Conservation (phyloP, 2,329 filamentous ascomycete genomes). For the Incumbomyces lentus region DNA sequence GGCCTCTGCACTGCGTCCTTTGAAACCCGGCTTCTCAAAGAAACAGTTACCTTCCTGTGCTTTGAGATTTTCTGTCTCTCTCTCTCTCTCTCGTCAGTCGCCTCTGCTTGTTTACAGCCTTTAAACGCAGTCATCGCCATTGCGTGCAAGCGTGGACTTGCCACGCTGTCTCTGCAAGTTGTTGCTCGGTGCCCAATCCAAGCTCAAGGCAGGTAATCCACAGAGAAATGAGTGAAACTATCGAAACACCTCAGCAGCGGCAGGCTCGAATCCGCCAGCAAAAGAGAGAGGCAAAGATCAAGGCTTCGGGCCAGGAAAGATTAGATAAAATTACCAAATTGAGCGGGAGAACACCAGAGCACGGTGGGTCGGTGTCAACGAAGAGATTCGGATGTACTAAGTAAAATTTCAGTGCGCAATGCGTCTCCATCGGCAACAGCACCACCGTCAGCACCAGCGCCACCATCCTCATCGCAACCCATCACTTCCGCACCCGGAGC, state of each 20-base stretch:
- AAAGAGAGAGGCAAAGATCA: conserved; percentile 53
- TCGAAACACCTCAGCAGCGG: conserved; percentile 38
- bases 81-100: too few species aligned
- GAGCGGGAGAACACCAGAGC: conserved; percentile 41
- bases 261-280: conserved; percentile 53
- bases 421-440: conserved; percentile 21
- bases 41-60: too few species aligned
- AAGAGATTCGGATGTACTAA: conserved; percentile 2
- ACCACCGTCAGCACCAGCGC: too few species aligned
- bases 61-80: too few species aligned
- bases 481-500: conserved; percentile 11
- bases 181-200: too few species aligned
- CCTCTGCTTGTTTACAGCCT: too few species aligned
- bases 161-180: too few species aligned
- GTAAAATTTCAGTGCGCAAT: conserved; percentile 16
- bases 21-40: too few species aligned
- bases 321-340: conserved; percentile 53
- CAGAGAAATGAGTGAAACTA: conserved; percentile 17
- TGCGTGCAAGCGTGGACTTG: too few species aligned
- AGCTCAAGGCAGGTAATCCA: too few species aligned
- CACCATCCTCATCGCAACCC: conserved; percentile 24
- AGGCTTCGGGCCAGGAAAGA: conserved; percentile 46
- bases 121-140: too few species aligned
- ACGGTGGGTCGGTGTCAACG: conserved; percentile 22
- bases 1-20: too few species aligned